Base-by-base conservation (phyloP, 371 early-diverging fungal species). In the Coelomomyces lativittatus region DNA sequence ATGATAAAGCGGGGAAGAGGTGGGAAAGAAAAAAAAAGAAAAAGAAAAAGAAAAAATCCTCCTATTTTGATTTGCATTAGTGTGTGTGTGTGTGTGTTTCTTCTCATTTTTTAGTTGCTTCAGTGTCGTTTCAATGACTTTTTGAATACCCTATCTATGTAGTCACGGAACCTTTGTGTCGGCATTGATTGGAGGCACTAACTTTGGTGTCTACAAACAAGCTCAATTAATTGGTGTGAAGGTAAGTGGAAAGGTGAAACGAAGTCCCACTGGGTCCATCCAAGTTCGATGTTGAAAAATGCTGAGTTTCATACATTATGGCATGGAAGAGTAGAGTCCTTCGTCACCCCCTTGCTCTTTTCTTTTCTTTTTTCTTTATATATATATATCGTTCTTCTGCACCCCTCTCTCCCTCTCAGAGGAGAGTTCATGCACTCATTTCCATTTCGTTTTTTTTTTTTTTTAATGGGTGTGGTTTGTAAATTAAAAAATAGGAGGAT, bases 141-240 rank as follows among this genome's bases (percentile, higher is more conserved):
- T 35, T n/a, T 19, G 35, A 1, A 19, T 2, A 19, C 35, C n/a
- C 35, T 19, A 17, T 19, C 57, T 56, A 39, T 50, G 58, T 54
- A 67, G 70, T 27, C 82, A 81, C 56, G 82, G 82, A n/a, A 79
- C 80, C 1, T 70, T 70, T 51, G 65, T 63, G 8, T 73, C 80
- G 9, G 78, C 76, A 21, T 56, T 72, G 9, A 62, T 77, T 29
- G 82, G 62, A 24, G 78, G 81, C 0, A 66, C 53, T 34, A 73
- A 58, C 3, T 67, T 60, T 52, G 86, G 85, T 19, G 72, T 85
- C 14, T 78, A 82, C 28, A 83, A 79, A 55, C 64, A 78, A 28
- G 77, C 62, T 21, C 68, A 59, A 32, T 38, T 86, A n/a, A 64
- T 81, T 37, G 79, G 76, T 1, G 80, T 84, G 35, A 80, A 81